Evolutionary conservation across 805 yeast species (phyloP).

Genomic region (Kuraishia borneana): DNA sequence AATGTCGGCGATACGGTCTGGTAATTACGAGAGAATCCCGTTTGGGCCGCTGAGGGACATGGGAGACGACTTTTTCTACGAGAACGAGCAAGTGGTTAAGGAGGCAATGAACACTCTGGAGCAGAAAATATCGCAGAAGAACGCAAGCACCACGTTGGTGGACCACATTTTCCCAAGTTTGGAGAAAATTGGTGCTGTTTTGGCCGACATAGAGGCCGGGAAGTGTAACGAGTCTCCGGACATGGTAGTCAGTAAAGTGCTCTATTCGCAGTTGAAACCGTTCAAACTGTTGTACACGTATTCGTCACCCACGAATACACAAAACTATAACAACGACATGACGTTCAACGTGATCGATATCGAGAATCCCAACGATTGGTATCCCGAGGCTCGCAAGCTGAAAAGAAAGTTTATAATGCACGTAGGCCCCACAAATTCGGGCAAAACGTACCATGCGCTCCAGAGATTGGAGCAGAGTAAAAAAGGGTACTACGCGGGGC

Average conservation of each 20-base stretch:
- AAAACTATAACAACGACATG: slow-evolving; percentile 2
- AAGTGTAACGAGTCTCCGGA: not conserved
- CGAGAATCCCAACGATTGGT: slow-evolving; percentile 65
- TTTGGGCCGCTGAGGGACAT: slow-evolving; percentile 40
- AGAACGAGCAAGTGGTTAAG: slow-evolving; percentile 26
- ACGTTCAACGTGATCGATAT: slow-evolving; percentile 22
- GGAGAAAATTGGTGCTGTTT: not conserved
- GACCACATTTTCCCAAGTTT: not conserved
- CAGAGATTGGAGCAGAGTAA: slow-evolving; percentile 51
- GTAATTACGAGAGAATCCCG: slow-evolving; percentile 35
- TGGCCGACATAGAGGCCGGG: not conserved
- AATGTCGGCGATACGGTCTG: slow-evolving; percentile 19
- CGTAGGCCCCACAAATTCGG: slow-evolving; percentile 96
- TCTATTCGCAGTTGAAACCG: slow-evolving; percentile 1
- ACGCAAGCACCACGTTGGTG: not conserved
- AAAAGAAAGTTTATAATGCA: slow-evolving; percentile 80
- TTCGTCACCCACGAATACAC: not conserved
- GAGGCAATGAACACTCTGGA: not conserved
- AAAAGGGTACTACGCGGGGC: slow-evolving; percentile 91
- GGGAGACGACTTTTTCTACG: slow-evolving; percentile 41
- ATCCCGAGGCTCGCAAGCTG: slow-evolving; percentile 72
- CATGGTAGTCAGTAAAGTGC: not conserved
- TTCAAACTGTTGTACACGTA: slow-evolving; percentile 2
- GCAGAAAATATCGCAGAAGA: slow-evolving; percentile 4
- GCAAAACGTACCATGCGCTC: slow-evolving; percentile 82